phyloP scores from a whole-genome alignment of 2,329 filamentous ascomycete species.

The Botryotinia globosa region DNA sequence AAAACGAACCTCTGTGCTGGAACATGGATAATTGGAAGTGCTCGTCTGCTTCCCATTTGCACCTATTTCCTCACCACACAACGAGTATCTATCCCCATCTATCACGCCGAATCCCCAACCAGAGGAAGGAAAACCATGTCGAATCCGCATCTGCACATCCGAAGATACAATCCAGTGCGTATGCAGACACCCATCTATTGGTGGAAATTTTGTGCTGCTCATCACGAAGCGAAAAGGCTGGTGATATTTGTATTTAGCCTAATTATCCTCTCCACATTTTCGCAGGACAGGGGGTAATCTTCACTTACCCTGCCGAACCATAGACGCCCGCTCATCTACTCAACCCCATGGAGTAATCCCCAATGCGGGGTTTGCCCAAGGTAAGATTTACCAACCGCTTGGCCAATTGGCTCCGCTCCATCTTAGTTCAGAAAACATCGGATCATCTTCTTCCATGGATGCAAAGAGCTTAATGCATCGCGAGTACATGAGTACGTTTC shows the following conservation, averaged over 20 bases:
- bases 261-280: background rate
- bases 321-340: background rate
- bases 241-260: conserved; percentile 7
- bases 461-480: conserved; percentile 8
- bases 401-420: conserved; percentile 1
- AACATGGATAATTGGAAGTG: conserved; percentile 3
- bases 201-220: background rate
- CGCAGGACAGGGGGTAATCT: background rate
- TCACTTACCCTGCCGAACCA: background rate
- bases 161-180: background rate
- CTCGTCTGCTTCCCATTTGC: background rate
- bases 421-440: background rate
- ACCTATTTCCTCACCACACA: background rate
- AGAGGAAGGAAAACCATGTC: background rate
- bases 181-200: background rate
- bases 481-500: background rate
- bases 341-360: conserved; percentile 13
- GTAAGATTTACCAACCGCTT: background rate
- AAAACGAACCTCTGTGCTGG: conserved; percentile 14
- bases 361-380: conserved; percentile 8
- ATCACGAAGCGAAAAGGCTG: conserved; percentile 2
- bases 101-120: background rate
- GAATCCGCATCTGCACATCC: background rate
- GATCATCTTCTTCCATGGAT: conserved; percentile 15
- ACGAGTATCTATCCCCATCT: background rate